Evolutionary conservation across 2,329 filamentous ascomycete genomes (phyloP).

Genomic region (Akanthomyces dipterigenus): DNA sequence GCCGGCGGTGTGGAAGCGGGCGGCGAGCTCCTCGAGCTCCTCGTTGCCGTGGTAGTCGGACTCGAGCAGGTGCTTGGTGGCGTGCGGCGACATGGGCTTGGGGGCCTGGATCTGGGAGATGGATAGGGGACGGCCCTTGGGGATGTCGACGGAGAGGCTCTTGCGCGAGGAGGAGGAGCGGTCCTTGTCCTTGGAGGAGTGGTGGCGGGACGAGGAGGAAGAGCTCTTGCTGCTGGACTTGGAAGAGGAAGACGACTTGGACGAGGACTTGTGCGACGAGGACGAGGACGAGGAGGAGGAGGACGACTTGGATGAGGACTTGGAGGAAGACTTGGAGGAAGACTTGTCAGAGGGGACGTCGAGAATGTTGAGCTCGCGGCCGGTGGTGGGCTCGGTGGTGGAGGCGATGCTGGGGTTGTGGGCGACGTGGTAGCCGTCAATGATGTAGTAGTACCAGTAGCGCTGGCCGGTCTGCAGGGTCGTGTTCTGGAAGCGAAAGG

Average conservation of each 20-base stretch:
- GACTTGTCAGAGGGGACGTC: conserved; percentile 62
- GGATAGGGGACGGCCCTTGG: conserved; percentile 83
- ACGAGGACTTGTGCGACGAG: conserved; percentile 29
- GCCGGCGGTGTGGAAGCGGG: conserved; percentile 60
- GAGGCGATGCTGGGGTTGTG: conserved; percentile 89
- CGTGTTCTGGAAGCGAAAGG: conserved; percentile 86
- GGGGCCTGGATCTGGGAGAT: conserved; percentile 85
- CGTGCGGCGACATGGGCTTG: conserved; percentile 81
- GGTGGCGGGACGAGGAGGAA: conserved; percentile 37
- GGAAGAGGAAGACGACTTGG: conserved; percentile 29
- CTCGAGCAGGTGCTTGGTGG: conserved; percentile 80
- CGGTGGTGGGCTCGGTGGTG: conserved; percentile 91
- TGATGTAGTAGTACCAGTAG: conserved; percentile 99
- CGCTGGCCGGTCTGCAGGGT: conserved; percentile 82
- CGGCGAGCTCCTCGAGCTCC: conserved; percentile 71
- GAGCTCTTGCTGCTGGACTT: conserved; percentile 34
- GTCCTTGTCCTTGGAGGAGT: conserved; percentile 33
- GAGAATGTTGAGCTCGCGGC: conserved; percentile 95
- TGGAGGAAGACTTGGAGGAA: conserved; percentile 31
- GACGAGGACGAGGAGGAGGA: conserved; percentile 31
- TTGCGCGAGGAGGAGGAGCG: conserved; percentile 39
- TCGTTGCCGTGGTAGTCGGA: conserved; percentile 67
- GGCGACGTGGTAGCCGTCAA: conserved; percentile 96
- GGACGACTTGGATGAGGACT: conserved; percentile 40
- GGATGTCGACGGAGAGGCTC: conserved; percentile 58